Evolutionary conservation across 208 protist species (phyloP), one percentile per base, ranked within the genome.

Genomic region (Acanthamoeba quina): DNA sequence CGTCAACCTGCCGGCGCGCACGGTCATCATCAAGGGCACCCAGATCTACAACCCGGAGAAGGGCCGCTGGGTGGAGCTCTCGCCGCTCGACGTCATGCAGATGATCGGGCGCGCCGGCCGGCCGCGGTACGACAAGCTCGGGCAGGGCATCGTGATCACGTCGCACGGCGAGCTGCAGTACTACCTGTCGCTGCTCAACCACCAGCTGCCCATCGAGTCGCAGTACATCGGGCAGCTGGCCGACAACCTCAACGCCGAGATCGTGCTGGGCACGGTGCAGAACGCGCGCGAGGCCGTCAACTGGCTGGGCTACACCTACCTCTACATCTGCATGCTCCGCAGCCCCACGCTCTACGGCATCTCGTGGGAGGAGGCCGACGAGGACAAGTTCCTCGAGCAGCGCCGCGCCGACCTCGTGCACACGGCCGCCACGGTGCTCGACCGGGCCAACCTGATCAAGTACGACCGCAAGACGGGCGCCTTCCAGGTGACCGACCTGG

Each of bases 1-100:
- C 96, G 99, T 99, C 34, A 99, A 99, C 96, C 95, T 99, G 37
- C 99, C 99, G 13, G 99, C 99, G 10, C 99, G 99, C 96, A 99
- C 99, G 13, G 99, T 99, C 44, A 97, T 99, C 62, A 99, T 99
- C 96, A 99, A 99, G 92, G 99, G 98, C 26, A 98, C 97, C n/a
- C 95, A 98, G 85, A 44, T 98, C 15, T 98, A 97, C 82, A 94
- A 97, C 96, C 96, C 98, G 62, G 98, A 99, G 96, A 97, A 98
- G 78, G 98, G 99, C 96, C 96, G 96, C 34, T 98, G 99, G 68
- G 98, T 99, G 3, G 99, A 99, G 70, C 97, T 99, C 31, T 99
- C 98, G 60, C 98, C 99, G 24, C 97, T 99, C 17, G 99, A 99
- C 96, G 99, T 99, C 49, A 99, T 99, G 98, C 99, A 99, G 95